These are phyloP conservation scores for Komagataella ulmi DNA, from an alignment of 805 yeast genomes.

Conservation along the genomic window DNA sequence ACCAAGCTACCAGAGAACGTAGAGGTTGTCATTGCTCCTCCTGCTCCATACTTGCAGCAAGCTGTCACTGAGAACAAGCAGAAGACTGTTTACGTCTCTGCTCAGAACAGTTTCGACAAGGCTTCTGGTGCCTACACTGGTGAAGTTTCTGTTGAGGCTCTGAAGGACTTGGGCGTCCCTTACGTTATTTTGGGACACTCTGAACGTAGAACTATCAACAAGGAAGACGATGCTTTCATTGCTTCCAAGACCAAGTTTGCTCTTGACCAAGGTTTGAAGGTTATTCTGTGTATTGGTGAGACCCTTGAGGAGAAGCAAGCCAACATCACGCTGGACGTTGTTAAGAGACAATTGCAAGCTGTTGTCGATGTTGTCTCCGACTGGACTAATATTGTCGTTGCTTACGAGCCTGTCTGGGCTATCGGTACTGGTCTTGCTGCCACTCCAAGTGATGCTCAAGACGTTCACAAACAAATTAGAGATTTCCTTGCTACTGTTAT, in stretches of 20 bases:
- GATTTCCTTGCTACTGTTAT: constrained; percentile 63
- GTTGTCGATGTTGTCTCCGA: constrained; percentile 69
- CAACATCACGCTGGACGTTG: constrained; percentile 73
- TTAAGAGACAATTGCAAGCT: constrained; percentile 82
- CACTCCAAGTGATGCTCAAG: constrained; percentile 96
- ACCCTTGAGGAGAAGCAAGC: constrained; percentile 90
- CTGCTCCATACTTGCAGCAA: constrained; percentile 80
- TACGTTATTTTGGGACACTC: constrained; percentile 98
- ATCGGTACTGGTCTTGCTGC: constrained; percentile 99
- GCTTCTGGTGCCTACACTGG: constrained; percentile 97
- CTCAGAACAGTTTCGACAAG: constrained; percentile 84
- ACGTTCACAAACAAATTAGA: constrained; percentile 84
- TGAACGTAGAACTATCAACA: constrained; percentile 91
- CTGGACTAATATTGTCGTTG: constrained; percentile 89
- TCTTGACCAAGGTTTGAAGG: constrained; percentile 76
- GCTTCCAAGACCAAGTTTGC: constrained; percentile 95
- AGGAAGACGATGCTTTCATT: constrained; percentile 80
- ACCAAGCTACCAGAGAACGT: constrained; percentile 66
- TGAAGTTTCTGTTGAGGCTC: constrained; percentile 79
- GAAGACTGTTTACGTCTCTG: constrained; percentile 67
- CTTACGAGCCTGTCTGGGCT: constrained; percentile 99
- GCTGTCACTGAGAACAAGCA: constrained; percentile 59
- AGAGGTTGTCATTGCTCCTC: constrained; percentile 94
- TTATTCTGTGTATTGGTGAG: constrained; percentile 96
- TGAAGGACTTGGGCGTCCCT: constrained; percentile 82